Evolutionary conservation across 106 monocot species (phyloP), one percentile per base, ranked within the genome.

Genomic region (Cymbidium sinense): DNA sequence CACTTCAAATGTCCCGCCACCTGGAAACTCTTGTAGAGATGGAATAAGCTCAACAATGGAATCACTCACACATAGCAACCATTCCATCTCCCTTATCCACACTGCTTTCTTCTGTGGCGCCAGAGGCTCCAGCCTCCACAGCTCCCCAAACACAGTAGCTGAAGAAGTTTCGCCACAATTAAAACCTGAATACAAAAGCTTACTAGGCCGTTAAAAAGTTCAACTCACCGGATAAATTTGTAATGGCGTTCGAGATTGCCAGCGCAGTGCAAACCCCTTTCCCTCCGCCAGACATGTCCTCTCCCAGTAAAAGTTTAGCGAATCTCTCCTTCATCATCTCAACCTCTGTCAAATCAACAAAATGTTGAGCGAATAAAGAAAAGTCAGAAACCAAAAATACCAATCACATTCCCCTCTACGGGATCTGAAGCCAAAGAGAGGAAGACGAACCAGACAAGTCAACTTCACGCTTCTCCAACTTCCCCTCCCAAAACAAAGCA

Each of bases 271-370:
- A 98, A 19, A 94, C 98, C 5, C 98, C 98, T 80, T 94, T 92
- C 64, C 94, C 94, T 30, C 98, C 84, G 7, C 98, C 94, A 47
- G 98, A 98, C 98, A 94, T 98, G 79, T 98, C 98, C 75, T 94
- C 98, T 25, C 98, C 98, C 8, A 94, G 86, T 4, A 98, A 87
- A 52, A 98, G 88, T 82, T 98, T 98, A 0, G 98, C 88, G 43
- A 98, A 98, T 69, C 98, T 81, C 84, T 98, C 90, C 83, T 92
- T 98, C 98, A 98, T 98, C 94, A 94, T 87, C 82, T 94, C 98
- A 76, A 94, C 84, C 72, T 98, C 98, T 94, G 88, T 20, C 44
- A 72, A 39, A 43, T 9, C 0, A 47, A 28, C 8, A 74, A 17
- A 29, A 27, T 44, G 27, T 39, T 21, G 47, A 72, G n/a, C 37